Base-by-base conservation (phyloP, 1,284 basidiomycete species). In the Ustilago cynodontis region DNA sequence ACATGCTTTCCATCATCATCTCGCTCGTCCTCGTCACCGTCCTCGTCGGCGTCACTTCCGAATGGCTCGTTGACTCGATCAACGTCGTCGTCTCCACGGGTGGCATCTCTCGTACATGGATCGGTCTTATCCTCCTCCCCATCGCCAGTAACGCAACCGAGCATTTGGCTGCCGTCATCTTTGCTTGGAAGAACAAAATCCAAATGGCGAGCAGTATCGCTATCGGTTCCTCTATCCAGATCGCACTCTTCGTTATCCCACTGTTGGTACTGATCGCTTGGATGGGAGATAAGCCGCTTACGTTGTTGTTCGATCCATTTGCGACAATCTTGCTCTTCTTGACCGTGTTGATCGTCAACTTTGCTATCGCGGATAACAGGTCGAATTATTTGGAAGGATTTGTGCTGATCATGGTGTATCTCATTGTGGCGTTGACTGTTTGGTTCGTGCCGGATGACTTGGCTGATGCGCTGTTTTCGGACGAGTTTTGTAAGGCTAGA, bases 221-320 rank as follows among this genome's bases (percentile, higher is more conserved):
- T 3, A 81, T 83, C 26, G 81, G 81, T 53, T 74, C 71, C 1
- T 80, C 78, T 1, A 83, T 83, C 59, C 81, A 83, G 64, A 83
- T 83, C 33, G 73, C 80, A 1, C 69, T 82, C 26, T 83, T 83
- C 49, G 81, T 83, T 16, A 72, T 83, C 28, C 81, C 81, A 5
- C 53, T 83, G 45, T 64, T 83, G 10, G 80, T 82, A n/a, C 55
- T 82, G 37, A 81, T 83, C 54, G 77, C 71, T 7, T 83, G 81
- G 81, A 81, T 80, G 45, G 80, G 73, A 3, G 71, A 63, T 31
- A 80, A 79, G 51, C 81, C 81, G 0, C 60, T 83, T 37, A 75
- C 71, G 9, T 57, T 83, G 22, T 73, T 83, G 13, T 81, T 83
- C 31, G 81, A 83, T 43, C 81, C 80, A 0, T 82, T 81, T 39